Percentiles rank a stretch among this genome's conserved stretches.
Conservation (phyloP, 768 basidiomycete species). For the Calocera cornea region DNA sequence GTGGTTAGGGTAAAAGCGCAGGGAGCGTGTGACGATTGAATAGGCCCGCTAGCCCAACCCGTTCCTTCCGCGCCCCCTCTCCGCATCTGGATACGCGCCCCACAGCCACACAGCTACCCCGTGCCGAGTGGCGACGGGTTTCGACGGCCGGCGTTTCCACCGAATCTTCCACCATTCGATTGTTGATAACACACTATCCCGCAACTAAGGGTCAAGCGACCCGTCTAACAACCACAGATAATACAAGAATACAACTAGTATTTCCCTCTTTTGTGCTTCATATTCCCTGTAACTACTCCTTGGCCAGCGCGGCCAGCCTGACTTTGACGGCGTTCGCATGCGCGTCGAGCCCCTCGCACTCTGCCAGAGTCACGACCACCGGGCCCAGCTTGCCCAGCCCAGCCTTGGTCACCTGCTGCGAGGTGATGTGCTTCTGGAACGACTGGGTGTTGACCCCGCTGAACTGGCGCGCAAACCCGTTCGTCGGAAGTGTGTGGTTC, state of each 20-base stretch:
- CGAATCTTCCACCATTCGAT: no score
- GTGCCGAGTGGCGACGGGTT: not conserved
- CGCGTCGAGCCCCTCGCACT: constrained; percentile 86
- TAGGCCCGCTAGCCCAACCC: not conserved
- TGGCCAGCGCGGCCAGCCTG: constrained; percentile 34
- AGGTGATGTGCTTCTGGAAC: constrained; percentile 98
- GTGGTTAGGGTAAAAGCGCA: constrained; percentile 3
- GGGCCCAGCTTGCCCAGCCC: constrained; percentile 76
- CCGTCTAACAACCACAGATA: no score
- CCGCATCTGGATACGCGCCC: no score
- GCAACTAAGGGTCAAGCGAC: no score
- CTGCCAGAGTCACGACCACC: constrained; percentile 74
- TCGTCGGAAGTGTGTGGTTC: constrained; percentile 94
- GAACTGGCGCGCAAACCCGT: constrained; percentile 94
- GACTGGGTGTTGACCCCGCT: constrained; percentile 94
- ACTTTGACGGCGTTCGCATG: constrained; percentile 94
- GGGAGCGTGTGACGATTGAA: not conserved
- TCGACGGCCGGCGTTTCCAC: not conserved
- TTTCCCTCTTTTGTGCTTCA: not conserved
- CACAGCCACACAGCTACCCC: not conserved
- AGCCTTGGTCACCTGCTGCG: constrained; percentile 72
- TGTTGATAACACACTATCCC: no score
- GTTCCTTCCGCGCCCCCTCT: no score
- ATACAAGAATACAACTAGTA: not conserved
- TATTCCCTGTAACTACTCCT: not conserved